phyloP scores from a whole-genome alignment of 306 rosid genomes.

The Comarum palustre region DNA sequence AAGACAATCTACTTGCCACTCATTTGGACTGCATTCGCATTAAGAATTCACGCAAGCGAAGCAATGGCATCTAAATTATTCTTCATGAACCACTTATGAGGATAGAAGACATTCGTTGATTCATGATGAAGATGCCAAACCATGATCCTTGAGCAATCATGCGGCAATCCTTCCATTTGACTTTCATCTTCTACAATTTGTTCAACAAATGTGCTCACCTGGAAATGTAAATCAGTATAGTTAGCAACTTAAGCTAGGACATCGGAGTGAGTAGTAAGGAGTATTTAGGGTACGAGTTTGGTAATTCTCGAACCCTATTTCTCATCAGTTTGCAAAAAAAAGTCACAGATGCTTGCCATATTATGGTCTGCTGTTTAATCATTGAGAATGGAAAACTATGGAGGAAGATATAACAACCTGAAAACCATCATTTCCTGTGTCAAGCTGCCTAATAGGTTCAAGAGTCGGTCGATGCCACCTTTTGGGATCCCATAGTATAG shows the following conservation, averaged over 20 bases:
- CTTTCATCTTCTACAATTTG: slow-evolving; percentile 86
- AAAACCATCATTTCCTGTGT: slow-evolving; percentile 49
- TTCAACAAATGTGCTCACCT: slow-evolving; percentile 79
- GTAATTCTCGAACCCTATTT: neutral
- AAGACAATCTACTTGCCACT: slow-evolving; percentile 6
- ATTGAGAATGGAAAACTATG: slow-evolving; percentile 6
- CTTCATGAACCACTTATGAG: slow-evolving; percentile 55
- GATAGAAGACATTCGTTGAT: slow-evolving; percentile 49
- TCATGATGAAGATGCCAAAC: slow-evolving; percentile 63
- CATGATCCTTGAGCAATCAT: slow-evolving; percentile 65
- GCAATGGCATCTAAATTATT: slow-evolving; percentile 57
- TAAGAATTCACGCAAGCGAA: slow-evolving; percentile 36
- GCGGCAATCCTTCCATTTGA: slow-evolving; percentile 76
- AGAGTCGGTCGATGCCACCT: slow-evolving; percentile 67
- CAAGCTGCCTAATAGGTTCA: slow-evolving; percentile 72
- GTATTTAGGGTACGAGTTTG: slow-evolving; percentile 6
- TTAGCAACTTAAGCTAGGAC: slow-evolving; percentile 10
- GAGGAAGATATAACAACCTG: slow-evolving; percentile 46
- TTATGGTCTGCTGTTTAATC: neutral
- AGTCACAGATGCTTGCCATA: neutral
- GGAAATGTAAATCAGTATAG: slow-evolving; percentile 31
- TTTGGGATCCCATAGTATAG: slow-evolving; percentile 85
- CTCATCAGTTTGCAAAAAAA: slow-evolving; percentile 3
- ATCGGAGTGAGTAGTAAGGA: slow-evolving; percentile 13
- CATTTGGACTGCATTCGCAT: slow-evolving; percentile 26